Percentiles rank a stretch among this genome's conserved stretches.
phyloP scores from a whole-genome alignment of 106 monocot genomes.

The Ottelia alismoides region DNA sequence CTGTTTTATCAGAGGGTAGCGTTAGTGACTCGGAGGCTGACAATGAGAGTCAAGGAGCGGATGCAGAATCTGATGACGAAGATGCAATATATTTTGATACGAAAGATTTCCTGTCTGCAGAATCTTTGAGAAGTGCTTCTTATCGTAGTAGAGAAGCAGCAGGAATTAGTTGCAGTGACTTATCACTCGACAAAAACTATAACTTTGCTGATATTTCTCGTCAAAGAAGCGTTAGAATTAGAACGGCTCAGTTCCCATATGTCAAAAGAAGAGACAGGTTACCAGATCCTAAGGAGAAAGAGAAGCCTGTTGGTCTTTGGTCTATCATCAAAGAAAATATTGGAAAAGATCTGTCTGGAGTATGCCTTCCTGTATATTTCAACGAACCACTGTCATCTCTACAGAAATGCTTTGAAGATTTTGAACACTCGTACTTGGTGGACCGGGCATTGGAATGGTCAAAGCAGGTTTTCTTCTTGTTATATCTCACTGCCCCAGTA shows the following conservation, averaged over 20 bases:
- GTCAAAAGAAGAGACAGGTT: constrained; percentile 68
- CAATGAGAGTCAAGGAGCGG: constrained; percentile 77
- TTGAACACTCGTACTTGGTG: constrained; percentile 84
- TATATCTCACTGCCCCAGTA: too few relatives aligned
- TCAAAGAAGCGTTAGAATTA: constrained; percentile 15
- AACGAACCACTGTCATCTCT: constrained; percentile 92
- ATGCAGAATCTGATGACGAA: constrained; percentile 87
- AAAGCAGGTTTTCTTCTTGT: constrained; percentile 59
- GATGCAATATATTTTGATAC: constrained; percentile 83
- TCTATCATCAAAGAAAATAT: constrained; percentile 98
- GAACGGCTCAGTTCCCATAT: constrained; percentile 44
- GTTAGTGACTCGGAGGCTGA: constrained; percentile 84
- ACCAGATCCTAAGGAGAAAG: constrained; percentile 94
- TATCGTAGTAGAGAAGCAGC: constrained; percentile 54
- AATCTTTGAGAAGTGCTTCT: constrained; percentile 77
- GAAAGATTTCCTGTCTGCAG: constrained; percentile 67
- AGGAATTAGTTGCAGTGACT: constrained; percentile 24
- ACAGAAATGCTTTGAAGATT: constrained; percentile 97
- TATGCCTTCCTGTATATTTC: constrained; percentile 96
- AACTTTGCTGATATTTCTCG: constrained; percentile 12
- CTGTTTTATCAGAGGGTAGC: constrained; percentile 84
- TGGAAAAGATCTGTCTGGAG: constrained; percentile 94
- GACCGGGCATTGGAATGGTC: constrained; percentile 85
- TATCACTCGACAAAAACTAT: constrained; percentile 10
- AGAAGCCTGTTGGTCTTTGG: constrained; percentile 89